Evolutionary conservation across 441 rosid genomes (phyloP), one percentile per base, ranked within the genome.

Genomic region (Eutrema salsugineum): DNA sequence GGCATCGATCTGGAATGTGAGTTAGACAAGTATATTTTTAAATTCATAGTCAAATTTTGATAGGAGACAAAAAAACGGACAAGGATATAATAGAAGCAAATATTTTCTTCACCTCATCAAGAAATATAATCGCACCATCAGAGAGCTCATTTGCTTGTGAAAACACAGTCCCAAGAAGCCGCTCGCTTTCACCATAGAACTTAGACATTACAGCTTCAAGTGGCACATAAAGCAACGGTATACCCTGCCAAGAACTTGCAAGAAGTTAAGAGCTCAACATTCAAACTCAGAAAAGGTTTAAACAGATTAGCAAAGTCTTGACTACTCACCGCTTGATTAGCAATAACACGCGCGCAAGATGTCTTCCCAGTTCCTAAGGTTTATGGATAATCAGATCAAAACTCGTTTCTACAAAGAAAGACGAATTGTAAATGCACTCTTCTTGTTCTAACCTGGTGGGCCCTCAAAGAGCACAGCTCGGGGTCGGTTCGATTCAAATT

Each of bases 401-500:
- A 43, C 9, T 64, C 27, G 44, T 53, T 27, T 62, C 63, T 16
- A 8, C 8, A 60, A 42, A 35, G 38, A 53, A 56, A 11, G 48
- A 67, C 14, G 0, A 72, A 35, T 36, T 55, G 22, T 20, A 35
- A 19, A 33, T 59, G 35, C 35, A 63, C 14, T 32, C 5, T 47
- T 50, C 44, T 35, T 36, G 19, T 0, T 61, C 77, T 44, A 80
- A 90, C 99, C 98, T 77, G 97, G 99, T n/a, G 97, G 99, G 28
- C 98, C 99, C 82, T 93, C 98, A 77, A 88, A 95, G 40, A 95
- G 96, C 64, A 95, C 92, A 39, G 97, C 99, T 35, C 97, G 87
- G 36, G 99, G 98, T 79, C 99, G 80, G 61, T 95, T 93, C n/a
- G 98, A 88, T 82, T 95, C 96, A 64, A 88, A 95, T 61, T 95